Percentiles rank a stretch among this genome's conserved stretches.
These are phyloP conservation scores for Phascolomyces articulosus DNA, from an alignment of 371 early-diverging fungal species.

Conservation along the genomic window DNA sequence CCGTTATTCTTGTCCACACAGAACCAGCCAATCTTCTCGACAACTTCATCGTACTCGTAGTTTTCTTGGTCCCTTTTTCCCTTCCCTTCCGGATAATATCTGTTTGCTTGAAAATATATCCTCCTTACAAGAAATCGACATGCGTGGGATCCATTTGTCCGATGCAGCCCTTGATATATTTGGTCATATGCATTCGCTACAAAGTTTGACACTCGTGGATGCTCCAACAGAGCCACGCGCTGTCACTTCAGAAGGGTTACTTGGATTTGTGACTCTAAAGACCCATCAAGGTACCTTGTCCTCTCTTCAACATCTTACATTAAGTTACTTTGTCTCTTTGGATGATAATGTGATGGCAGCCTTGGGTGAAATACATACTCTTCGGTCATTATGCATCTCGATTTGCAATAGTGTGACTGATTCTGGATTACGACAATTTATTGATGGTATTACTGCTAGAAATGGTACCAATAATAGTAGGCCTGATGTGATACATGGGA, in stretches of 20 bases:
- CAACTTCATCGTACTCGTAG: neutral
- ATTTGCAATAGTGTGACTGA: neutral
- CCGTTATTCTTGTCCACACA: no score
- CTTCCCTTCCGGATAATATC: neutral
- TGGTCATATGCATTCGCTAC: neutral
- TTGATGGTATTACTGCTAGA: neutral
- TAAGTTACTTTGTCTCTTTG: neutral
- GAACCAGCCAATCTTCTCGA: neutral
- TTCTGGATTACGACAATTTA: neutral
- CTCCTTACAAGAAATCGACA: neutral
- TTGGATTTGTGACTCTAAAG: neutral
- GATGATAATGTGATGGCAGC: neutral
- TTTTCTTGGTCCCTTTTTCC: neutral
- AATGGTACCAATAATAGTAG: no score
- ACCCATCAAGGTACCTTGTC: neutral
- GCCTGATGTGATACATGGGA: no score
- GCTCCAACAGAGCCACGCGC: neutral
- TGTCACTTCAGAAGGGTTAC: neutral
- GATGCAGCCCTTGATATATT: neutral
- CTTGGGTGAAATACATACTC: neutral
- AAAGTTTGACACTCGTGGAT: neutral
- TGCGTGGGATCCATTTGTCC: neutral
- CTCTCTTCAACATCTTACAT: neutral
- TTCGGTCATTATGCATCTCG: neutral
- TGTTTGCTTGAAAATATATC: neutral